These are phyloP conservation scores for Salvia rosmarinus DNA, from an alignment of 257 asterid species.

Conservation along the genomic window DNA sequence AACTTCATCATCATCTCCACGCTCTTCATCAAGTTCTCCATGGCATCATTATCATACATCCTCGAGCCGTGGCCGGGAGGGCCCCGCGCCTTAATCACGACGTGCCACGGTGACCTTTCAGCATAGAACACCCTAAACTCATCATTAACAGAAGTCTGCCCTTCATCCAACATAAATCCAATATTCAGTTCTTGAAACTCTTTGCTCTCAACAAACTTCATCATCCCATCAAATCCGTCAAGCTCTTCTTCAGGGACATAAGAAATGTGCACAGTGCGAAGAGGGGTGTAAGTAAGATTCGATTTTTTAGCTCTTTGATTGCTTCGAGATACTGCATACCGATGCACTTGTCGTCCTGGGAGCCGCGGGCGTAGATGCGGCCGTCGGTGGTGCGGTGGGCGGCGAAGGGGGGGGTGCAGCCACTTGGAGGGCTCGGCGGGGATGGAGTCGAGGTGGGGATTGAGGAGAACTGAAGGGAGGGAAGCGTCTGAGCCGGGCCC, in stretches of 20 bases:
- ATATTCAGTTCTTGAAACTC: conserved; percentile 66
- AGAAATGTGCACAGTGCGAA: conserved; percentile 61
- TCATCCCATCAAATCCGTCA: conserved; percentile 93
- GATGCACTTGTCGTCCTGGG: conserved; percentile 92
- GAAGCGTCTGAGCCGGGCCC: conserved; percentile 76
- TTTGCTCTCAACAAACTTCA: conserved; percentile 55
- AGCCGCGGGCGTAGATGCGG: conserved; percentile 80
- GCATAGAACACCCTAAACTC: conserved; percentile 91
- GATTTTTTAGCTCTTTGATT: conserved; percentile 43
- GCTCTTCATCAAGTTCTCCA: conserved; percentile 91
- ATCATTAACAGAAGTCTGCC: conserved; percentile 79
- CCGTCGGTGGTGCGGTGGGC: conserved; percentile 74
- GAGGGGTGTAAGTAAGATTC: conserved; percentile 41
- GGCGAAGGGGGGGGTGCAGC: conserved; percentile 79
- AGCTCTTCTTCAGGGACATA: conserved; percentile 89
- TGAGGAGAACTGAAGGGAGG: conserved; percentile 74
- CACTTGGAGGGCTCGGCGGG: conserved; percentile 88
- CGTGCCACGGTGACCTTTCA: conserved; percentile 82
- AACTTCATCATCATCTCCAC: conserved; percentile 76
- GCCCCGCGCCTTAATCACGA: conserved; percentile 75
- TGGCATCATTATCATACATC: conserved; percentile 73
- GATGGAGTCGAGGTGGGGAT: conserved; percentile 93
- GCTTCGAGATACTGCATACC: conserved; percentile 87
- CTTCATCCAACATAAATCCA: conserved; percentile 90
- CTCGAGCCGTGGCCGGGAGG: conserved; percentile 86